Evolutionary conservation across 179 eudicot species (phyloP).

Genomic region (Beta lomatogona): DNA sequence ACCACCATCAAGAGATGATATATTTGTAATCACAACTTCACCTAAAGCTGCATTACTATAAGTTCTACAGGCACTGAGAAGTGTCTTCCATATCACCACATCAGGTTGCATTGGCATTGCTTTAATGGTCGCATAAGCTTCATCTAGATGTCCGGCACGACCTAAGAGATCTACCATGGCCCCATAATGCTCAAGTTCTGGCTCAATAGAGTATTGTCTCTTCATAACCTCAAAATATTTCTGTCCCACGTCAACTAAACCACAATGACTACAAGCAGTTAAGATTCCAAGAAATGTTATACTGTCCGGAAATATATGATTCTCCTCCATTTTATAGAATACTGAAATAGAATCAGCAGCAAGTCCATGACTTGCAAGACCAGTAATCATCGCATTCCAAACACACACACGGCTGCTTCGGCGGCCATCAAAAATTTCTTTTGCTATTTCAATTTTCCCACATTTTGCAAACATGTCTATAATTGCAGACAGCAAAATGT

Average conservation of each 20-base stretch:
- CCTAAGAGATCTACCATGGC: constrained; percentile 80
- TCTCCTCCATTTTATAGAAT: constrained; percentile 51
- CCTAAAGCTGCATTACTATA: constrained; percentile 50
- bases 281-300: constrained; percentile 67
- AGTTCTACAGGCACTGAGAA: constrained; percentile 76
- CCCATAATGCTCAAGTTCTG: constrained; percentile 79
- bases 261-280: constrained; percentile 66
- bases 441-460: constrained; percentile 67
- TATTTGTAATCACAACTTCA: constrained; percentile 45
- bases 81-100: constrained; percentile 69
- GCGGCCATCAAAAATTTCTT: constrained; percentile 41
- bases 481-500: constrained; percentile 60
- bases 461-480: constrained; percentile 82
- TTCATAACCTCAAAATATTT: constrained; percentile 58
- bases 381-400: constrained; percentile 84
- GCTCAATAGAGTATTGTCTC: constrained; percentile 42
- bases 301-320: constrained; percentile 57
- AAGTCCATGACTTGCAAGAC: constrained; percentile 72
- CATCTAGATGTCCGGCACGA: constrained; percentile 64
- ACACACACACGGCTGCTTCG: constrained; percentile 49
- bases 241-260: constrained; percentile 62
- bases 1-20: constrained; percentile 52
- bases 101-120: constrained; percentile 81
- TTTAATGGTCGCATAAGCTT: constrained; percentile 62
- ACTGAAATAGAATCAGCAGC: constrained; percentile 61